Base-by-base conservation (phyloP, 2,329 filamentous ascomycete species). In the Passalora sequoiae region DNA sequence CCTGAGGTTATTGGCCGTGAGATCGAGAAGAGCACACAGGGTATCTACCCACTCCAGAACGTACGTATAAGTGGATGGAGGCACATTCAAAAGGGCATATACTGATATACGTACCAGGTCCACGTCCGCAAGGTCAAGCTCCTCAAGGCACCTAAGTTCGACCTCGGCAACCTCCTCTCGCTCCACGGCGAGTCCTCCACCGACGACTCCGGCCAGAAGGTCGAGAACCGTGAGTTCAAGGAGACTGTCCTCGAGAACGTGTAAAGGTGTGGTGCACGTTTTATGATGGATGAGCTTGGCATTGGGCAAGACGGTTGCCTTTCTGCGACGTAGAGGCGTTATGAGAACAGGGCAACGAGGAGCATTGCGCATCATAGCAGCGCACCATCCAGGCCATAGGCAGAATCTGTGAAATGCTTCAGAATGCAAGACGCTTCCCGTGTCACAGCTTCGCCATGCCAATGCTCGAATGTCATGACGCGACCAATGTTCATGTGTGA, bases 121-220 rank as follows among this genome's bases (percentile, higher is more conserved):
- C 92, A 98, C 80, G 95, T 98, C 75, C 89, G 92, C 75, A 98
- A 98, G 83, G 91, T 98, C 68, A 98, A 98, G 84, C 86, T 98
- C 63, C 80, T 98, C 63, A 98, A 98, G 84, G 74, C 84, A 59
- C 92, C 92, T 69, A 98, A 98, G 81, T 97, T 98, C 78, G 92
- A 98, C 69, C 85, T 98, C 59, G 92, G 92, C 74, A 85, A 87
- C 63, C 82, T 98, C 62, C 84, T 98, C 73, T 85, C 85, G 72
- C 84, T 98, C 65, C 92, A 98, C 78, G 92, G 92, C 75, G 92
- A 98, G 81, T 94, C 89, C 54, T 84, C 81, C 67, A 89, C 87
- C 63, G 89, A 97, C 69, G 92, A 98, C 75, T 82, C 89, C 70
- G 92, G 92, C 65, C 87, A 96, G 76, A 97, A 96, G 87, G 87